Evolutionary conservation across 1,139 yeast genomes (phyloP).

Genomic region (Kazachstania sp.): DNA sequence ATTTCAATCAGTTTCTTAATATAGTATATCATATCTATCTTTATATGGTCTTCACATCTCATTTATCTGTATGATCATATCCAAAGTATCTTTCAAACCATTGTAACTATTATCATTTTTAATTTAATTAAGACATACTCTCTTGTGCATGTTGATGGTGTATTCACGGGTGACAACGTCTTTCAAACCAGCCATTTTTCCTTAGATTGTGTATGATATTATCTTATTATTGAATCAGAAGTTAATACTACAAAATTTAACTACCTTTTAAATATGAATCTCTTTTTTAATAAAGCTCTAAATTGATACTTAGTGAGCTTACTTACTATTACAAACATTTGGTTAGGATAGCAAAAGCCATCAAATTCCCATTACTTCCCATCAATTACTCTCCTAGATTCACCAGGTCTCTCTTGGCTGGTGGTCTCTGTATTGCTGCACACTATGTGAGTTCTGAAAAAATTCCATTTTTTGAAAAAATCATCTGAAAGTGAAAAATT

Average conservation of each 20-base stretch:
- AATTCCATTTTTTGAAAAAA: too few species aligned
- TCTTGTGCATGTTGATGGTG: constrained; percentile 99
- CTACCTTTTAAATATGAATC: not conserved
- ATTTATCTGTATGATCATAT: not conserved
- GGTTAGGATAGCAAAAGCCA: too few species aligned
- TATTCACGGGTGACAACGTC: constrained; percentile 99
- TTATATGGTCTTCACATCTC: not conserved
- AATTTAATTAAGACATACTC: constrained; percentile 52
- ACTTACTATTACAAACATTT: not conserved
- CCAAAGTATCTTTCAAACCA: not conserved
- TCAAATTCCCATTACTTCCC: too few species aligned
- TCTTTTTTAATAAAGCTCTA: not conserved
- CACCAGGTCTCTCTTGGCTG: too few species aligned
- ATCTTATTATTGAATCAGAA: not conserved
- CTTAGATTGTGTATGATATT: constrained; percentile 32
- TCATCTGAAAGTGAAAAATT: too few species aligned
- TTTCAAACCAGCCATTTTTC: constrained; percentile 83
- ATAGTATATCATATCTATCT: too few species aligned
- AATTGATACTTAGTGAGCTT: not conserved
- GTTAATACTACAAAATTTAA: not conserved
- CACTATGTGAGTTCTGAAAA: too few species aligned
- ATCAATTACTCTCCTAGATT: too few species aligned
- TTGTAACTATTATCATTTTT: not conserved
- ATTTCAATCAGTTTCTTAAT: too few species aligned
- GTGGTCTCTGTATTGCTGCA: too few species aligned